Base-by-base conservation (phyloP, 2,329 filamentous ascomycete species). In the Plectosphaerella sp. region DNA sequence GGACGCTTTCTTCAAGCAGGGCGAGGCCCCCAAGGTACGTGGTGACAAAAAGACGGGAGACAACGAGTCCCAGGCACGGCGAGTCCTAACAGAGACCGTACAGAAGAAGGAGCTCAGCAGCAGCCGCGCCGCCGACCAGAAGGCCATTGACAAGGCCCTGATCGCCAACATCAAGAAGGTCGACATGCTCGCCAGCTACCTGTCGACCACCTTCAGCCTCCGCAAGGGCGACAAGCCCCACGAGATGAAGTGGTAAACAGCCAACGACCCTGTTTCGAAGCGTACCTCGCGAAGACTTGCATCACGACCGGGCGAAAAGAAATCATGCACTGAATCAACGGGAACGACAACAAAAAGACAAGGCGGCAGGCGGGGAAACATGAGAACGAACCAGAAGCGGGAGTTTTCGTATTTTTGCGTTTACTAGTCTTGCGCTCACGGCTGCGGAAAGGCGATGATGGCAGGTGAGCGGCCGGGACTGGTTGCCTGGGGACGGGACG, bases 191-290 rank as follows among this genome's bases (percentile, higher is more conserved):
- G 78, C 86, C 73, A 90, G 87, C 80, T 99, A 99, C 86, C 90
- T 99, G 68, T 84, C 84, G 72, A 90, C 88, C 77, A 91, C 88
- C 74, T 99, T 99, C 89, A 95, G 89, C 86, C 87, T 99, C 78
- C 89, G 93, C 81, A 97, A 92, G 84, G 94, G 94, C 72, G 93
- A 99, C 85, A 92, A 93, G 88, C 94, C 94, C 79, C 94, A 99
- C 82, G 90, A 96, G 87, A 97, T 99, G 94, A 89, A 90, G 80
- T 99, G 93, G 86, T 99, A 97, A 79, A 85, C 59, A 58, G 18
- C 41, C 41, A 43, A 33, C 28, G 41, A 20, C 41, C 16, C 41
- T 43, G 28, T 33, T 18, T 43, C 16, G 41, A 43, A 18, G 18
- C 41, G 41, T 43, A 43, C 41, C 41, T 43, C 41, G 41, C 41